Percentiles rank a stretch among this genome's conserved stretches.
Evolutionary conservation across 2,329 filamentous ascomycete species (phyloP).

Genomic region (Colletotrichum tanaceti): DNA sequence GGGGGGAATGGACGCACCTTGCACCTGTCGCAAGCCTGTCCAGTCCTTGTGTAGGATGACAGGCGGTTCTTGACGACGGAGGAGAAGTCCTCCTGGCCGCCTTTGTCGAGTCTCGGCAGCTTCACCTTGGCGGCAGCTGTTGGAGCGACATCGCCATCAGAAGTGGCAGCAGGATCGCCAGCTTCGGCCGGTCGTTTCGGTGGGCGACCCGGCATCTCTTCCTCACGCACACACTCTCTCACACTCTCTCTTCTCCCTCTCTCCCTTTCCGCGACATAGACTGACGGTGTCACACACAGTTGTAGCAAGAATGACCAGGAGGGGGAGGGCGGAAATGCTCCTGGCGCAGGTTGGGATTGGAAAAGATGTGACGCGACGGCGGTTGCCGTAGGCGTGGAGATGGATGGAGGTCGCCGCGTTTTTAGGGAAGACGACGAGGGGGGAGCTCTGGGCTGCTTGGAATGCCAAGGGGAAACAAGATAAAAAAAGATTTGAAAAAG

Average conservation of each 20-base stretch:
- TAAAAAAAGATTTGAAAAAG: not conserved
- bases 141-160: constrained; percentile 49
- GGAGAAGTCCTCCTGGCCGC: constrained; percentile 62
- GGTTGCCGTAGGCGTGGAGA: constrained; percentile 25
- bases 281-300: not conserved
- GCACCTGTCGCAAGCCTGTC: constrained; percentile 89
- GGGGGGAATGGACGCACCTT: constrained; percentile 68
- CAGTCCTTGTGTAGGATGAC: constrained; percentile 71
- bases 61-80: constrained; percentile 67
- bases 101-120: constrained; percentile 61
- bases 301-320: not conserved
- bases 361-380: constrained; percentile 30
- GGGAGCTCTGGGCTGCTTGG: not conserved
- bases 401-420: constrained; percentile 35
- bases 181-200: constrained; percentile 58
- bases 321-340: not conserved
- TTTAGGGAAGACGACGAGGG: constrained; percentile 12
- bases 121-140: constrained; percentile 56
- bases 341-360: not conserved
- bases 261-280: too few relatives aligned
- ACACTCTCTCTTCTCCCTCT: not conserved
- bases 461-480: too few relatives aligned
- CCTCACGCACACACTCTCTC: not conserved
- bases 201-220: constrained; percentile 51
- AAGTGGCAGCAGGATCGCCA: constrained; percentile 47